Percentiles rank a stretch among this genome's conserved stretches.
These are phyloP conservation scores for Trichoderma sp. DNA, from an alignment of 2,329 filamentous ascomycete species.

Conservation along the genomic window DNA sequence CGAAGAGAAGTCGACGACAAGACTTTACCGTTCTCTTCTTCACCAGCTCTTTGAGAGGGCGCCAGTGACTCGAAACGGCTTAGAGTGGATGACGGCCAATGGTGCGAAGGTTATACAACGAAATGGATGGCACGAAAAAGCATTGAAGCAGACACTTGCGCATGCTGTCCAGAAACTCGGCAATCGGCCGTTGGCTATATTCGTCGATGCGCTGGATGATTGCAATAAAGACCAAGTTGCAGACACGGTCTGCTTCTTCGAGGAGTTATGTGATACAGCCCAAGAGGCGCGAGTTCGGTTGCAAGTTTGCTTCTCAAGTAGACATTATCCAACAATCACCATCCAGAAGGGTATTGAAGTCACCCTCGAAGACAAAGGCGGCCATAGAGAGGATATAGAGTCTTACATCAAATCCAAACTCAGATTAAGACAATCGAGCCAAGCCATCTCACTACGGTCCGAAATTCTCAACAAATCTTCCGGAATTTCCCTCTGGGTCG, in stretches of 20 bases:
- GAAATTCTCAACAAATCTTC: slow-evolving; percentile 37
- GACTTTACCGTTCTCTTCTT: slow-evolving; percentile 50
- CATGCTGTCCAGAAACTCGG: neutral
- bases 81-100: neutral
- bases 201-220: slow-evolving; percentile 46
- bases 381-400: slow-evolving; percentile 28
- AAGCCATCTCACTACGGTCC: neutral
- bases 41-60: slow-evolving; percentile 36
- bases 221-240: slow-evolving; percentile 40
- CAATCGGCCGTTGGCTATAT: slow-evolving; percentile 20
- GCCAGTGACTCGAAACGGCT: neutral
- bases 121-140: neutral
- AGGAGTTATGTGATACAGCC: slow-evolving; percentile 34
- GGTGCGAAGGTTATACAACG: neutral
- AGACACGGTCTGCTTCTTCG: slow-evolving; percentile 42
- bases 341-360: slow-evolving; percentile 29
- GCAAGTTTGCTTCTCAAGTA: slow-evolving; percentile 43
- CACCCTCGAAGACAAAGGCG: slow-evolving; percentile 25
- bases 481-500: slow-evolving; percentile 45
- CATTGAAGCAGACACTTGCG: neutral
- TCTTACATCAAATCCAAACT: slow-evolving; percentile 23
- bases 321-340: slow-evolving; percentile 46
- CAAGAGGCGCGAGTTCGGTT: slow-evolving; percentile 22
- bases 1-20: slow-evolving; percentile 43
- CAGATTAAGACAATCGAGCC: slow-evolving; percentile 25